Base-by-base conservation (phyloP, 768 basidiomycete species). In the Tylopilus intermedius region DNA sequence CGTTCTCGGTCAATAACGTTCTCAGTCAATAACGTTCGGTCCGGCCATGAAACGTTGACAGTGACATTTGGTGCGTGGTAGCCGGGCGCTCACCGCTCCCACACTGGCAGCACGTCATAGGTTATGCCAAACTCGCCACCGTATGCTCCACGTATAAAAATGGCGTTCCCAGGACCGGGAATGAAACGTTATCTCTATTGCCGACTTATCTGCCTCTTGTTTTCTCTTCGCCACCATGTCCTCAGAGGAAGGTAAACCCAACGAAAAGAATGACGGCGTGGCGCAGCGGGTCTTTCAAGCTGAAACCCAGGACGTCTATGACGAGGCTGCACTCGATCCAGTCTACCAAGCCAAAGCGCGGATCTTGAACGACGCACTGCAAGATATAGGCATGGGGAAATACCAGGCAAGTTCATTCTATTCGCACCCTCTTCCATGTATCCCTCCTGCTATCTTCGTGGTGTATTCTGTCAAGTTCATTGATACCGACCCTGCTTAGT, bases 331-430 rank as follows among this genome's bases (percentile, higher is more conserved):
- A 8, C 33, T 84, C 42, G 82, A 85, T 54, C 80, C 80, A 0
- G 71, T 82, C 1, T 85, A 85, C 56, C 74, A 76, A 56, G 79
- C 73, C 29, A 85, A 84, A 56, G 79, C 81, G 2, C 67, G 70
- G 7, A 71, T 84, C 8, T 65, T 86, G 49, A 86, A 83, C 54
- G 69, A 74, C 53, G 83, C 83, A 0, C 68, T 86, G 9, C 82
- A 84, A 61, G 78, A 84, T 21, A 80, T 86, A 29, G 83, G 83
- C 14, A 84, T 86, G 81, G 83, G 84, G n/a, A 79, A 69, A 46
- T 86, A 86, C 61, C 84, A 84, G 67, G 79, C 78, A 56, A 53
- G 66, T 56, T n/a, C 6, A 29, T 3, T 49, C 24, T 38, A 15
- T 43, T 10, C 54, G 14, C 11, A n/a, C 22, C 9, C 32, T 14